A percentile compares a stretch with the other conserved stretches of the same genome.
These are phyloP conservation scores for Endoconidiophora polonica DNA, from an alignment of 2,329 filamentous ascomycete species.

Conservation along the genomic window DNA sequence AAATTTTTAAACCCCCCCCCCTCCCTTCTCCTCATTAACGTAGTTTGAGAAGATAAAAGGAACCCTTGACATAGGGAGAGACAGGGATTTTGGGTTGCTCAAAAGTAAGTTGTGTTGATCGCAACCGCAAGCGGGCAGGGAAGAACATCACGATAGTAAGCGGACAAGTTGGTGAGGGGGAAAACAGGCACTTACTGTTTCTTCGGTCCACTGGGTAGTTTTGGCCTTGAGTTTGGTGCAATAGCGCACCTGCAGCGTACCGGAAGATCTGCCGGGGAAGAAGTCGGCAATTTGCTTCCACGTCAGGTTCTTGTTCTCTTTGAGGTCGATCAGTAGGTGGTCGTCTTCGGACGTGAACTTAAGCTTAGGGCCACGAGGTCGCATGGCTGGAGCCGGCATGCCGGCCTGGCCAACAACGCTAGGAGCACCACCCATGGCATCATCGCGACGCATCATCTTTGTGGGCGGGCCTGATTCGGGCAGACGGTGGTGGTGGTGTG, in stretches of 20 bases:
- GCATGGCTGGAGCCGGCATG: conserved; percentile 68
- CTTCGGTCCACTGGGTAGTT: conserved; percentile 82
- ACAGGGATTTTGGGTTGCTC: no score
- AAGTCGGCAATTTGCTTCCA: conserved; percentile 98
- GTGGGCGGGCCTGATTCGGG: conserved; percentile 55
- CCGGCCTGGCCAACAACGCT: conserved; percentile 73
- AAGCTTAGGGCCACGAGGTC: conserved; percentile 73
- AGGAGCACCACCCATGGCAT: conserved; percentile 43
- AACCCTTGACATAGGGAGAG: no score
- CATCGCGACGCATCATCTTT: conserved; percentile 48
- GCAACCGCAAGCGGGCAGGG: background rate
- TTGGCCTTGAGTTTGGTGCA: conserved; percentile 92
- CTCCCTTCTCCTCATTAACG: no score
- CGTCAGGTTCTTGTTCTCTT: conserved; percentile 85
- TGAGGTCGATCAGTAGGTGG: conserved; percentile 70
- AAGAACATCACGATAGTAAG: background rate
- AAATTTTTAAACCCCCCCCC: no score
- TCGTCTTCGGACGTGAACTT: conserved; percentile 93
- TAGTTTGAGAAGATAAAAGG: no score
- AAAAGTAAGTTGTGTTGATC: background rate
- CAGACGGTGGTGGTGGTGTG: conserved; percentile 68
- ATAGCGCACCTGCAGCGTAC: conserved; percentile 83
- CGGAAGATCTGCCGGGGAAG: conserved; percentile 78
- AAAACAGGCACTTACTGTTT: conserved; percentile 49
- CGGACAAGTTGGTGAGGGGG: background rate